phyloP scores from a whole-genome alignment of 129 eudicot species.

The Tagetes erecta region DNA sequence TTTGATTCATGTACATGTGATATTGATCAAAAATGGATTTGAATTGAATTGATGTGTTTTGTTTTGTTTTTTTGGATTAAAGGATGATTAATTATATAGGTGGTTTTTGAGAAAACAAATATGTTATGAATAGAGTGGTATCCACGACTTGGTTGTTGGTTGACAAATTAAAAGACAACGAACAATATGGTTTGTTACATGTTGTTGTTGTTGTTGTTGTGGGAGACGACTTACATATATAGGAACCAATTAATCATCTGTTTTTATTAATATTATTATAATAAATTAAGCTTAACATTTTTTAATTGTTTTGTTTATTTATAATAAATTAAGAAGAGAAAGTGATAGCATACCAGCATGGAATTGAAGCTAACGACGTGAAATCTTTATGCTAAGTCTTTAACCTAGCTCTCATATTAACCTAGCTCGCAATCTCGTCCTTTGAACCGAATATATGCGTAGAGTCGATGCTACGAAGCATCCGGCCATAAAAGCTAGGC shows the following conservation, averaged over 20 bases:
- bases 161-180: conserved; percentile 36
- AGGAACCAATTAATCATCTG: neutral
- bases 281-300: neutral
- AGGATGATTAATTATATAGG: neutral
- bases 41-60: no score
- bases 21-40: neutral
- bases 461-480: no score
- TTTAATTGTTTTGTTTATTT: neutral
- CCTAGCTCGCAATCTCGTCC: no score
- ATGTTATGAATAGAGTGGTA: conserved; percentile 39
- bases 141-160: conserved; percentile 54
- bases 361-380: no score
- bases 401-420: no score
- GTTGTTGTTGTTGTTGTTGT: conserved; percentile 25
- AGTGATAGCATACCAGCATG: neutral
- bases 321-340: neutral
- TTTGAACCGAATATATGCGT: no score
- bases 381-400: no score
- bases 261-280: neutral
- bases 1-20: no score
- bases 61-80: neutral
- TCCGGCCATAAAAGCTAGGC: no score
- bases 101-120: neutral
- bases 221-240: conserved; percentile 37
- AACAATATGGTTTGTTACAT: no score